Conservation (phyloP, 345 rosid genomes). For the Eucalyptus pauciflora region DNA sequence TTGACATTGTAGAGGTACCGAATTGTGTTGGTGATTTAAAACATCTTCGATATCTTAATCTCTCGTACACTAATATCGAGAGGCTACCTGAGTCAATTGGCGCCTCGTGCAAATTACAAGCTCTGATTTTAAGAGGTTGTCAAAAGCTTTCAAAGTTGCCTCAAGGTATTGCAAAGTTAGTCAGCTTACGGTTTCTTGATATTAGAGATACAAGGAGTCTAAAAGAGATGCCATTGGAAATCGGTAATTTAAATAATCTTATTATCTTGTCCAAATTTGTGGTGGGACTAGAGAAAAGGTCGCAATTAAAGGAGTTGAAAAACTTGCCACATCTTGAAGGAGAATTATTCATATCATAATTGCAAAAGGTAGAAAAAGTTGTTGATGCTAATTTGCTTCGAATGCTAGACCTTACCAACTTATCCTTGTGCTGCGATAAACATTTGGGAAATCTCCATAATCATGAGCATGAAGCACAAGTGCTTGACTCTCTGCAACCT, state of each 20-base stretch:
- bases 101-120: neutral
- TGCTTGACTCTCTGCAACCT: neutral
- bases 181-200: neutral
- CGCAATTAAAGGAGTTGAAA: fast-evolving
- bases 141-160: neutral
- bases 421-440: neutral
- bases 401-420: neutral
- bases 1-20: neutral
- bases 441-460: too few relatives aligned
- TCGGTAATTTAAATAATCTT: neutral
- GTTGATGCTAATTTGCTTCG: neutral
- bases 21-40: neutral
- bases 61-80: fast-evolving
- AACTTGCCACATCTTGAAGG: neutral
- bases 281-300: neutral
- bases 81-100: neutral
- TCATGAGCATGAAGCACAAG: neutral
- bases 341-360: neutral
- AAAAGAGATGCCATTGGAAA: neutral
- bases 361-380: neutral
- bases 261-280: neutral
- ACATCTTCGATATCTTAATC: neutral
- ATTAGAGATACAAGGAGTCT: fast-evolving
- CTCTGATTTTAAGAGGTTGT: neutral
- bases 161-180: neutral